These are phyloP conservation scores for Clonostachys byssicola DNA, from an alignment of 2,329 filamentous ascomycete genomes.

Conservation along the genomic window DNA sequence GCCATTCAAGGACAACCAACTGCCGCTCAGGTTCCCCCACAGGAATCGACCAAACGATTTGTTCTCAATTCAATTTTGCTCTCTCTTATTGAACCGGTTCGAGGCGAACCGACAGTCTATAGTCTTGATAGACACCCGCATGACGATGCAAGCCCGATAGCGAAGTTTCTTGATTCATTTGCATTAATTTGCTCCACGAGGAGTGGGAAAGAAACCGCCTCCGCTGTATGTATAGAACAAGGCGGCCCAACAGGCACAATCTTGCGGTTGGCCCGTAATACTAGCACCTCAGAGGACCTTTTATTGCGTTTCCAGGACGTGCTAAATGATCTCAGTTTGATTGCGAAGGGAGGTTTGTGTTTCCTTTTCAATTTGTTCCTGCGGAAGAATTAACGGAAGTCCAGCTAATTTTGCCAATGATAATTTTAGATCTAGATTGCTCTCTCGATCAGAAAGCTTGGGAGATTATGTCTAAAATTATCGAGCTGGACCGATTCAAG, in stretches of 20 bases:
- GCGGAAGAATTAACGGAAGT: too few relatives aligned
- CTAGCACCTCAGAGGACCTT: neutral
- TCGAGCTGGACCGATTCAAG: too few relatives aligned
- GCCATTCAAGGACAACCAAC: too few relatives aligned
- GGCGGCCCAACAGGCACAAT: neutral
- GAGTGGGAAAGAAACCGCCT: neutral
- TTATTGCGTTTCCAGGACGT: neutral
- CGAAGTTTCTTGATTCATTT: neutral
- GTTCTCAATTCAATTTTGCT: neutral
- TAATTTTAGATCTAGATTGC: too few relatives aligned
- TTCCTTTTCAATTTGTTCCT: too few relatives aligned
- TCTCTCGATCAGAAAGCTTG: too few relatives aligned
- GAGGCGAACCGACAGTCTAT: neutral
- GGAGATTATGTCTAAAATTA: too few relatives aligned
- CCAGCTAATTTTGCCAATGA: too few relatives aligned
- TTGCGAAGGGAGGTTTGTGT: neutral
- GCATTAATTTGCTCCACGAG: neutral
- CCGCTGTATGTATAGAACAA: neutral
- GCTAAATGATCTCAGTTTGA: neutral
- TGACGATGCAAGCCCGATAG: neutral
- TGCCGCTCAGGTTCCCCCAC: too few relatives aligned
- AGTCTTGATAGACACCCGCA: neutral
- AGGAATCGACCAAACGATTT: neutral
- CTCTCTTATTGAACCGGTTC: neutral
- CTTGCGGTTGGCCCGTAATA: neutral